Evolutionary conservation across 140 eudicot genomes (phyloP).

Genomic region (Erigeron philadelphicus): DNA sequence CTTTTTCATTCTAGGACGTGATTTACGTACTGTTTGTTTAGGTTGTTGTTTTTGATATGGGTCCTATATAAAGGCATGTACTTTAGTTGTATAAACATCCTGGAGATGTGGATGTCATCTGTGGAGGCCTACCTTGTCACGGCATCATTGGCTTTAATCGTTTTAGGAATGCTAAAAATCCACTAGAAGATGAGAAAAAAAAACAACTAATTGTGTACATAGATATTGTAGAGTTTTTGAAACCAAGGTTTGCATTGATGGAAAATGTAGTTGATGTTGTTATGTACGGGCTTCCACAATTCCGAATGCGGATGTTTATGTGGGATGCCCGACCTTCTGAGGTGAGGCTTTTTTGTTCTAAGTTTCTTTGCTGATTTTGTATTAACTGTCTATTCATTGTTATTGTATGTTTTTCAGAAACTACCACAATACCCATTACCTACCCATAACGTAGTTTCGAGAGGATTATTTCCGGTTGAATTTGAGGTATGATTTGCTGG

Average conservation of each 20-base stretch:
- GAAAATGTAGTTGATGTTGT: conserved; percentile 48
- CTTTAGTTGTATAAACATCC: no score
- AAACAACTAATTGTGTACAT: conserved; percentile 42
- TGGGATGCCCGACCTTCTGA: conserved; percentile 61
- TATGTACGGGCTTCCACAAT: conserved; percentile 49
- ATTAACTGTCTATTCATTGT: background rate
- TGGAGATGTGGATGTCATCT: conserved; percentile 43
- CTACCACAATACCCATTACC: conserved; percentile 71
- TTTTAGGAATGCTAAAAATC: conserved; percentile 33
- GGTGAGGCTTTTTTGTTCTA: conserved; percentile 27
- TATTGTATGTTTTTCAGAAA: conserved; percentile 31
- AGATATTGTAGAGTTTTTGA: conserved; percentile 36
- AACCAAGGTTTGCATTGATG: conserved; percentile 45
- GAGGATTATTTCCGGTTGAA: conserved; percentile 42
- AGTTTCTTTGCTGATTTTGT: background rate
- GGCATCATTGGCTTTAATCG: conserved; percentile 54
- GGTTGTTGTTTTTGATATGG: no score
- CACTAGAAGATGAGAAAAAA: conserved; percentile 42
- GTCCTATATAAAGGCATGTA: no score
- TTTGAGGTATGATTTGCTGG: conserved; percentile 40
- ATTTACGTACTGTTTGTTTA: no score
- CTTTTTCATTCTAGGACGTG: no score
- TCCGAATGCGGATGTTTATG: conserved; percentile 60
- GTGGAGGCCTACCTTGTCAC: conserved; percentile 61
- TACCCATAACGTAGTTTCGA: conserved; percentile 53